Conservation (phyloP, 768 basidiomycete species). For the Tricholoma furcatifolium region DNA sequence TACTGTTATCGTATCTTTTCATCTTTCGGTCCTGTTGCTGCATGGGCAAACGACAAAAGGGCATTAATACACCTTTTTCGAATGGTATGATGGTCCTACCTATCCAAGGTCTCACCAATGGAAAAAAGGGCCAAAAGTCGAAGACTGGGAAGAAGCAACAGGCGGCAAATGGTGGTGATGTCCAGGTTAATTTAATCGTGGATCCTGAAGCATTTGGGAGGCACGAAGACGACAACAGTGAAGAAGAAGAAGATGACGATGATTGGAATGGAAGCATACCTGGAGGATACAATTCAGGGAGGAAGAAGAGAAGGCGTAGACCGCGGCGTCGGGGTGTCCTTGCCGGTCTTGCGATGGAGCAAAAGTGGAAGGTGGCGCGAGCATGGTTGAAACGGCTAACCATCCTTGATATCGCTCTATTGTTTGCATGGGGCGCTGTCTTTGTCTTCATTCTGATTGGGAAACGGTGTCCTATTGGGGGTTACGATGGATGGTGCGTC, state of each 20-base stretch:
- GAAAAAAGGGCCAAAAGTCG: slow-evolving; percentile 39
- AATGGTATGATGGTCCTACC: slow-evolving; percentile 64
- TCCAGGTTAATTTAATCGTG: slow-evolving; percentile 75
- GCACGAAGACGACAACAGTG: slow-evolving; percentile 32
- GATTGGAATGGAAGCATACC: slow-evolving; percentile 38
- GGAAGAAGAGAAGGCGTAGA: slow-evolving; percentile 29
- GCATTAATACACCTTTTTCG: slow-evolving; percentile 24
- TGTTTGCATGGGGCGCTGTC: slow-evolving; percentile 54
- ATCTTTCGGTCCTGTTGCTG: slow-evolving; percentile 59
- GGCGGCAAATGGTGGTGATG: slow-evolving; percentile 44
- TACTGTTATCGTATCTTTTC: slow-evolving; percentile 55
- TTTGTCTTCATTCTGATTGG: slow-evolving; percentile 64
- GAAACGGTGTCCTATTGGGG: slow-evolving; percentile 61
- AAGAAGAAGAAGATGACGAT: slow-evolving; percentile 36
- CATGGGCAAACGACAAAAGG: slow-evolving; percentile 30
- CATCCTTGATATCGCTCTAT: slow-evolving; percentile 44
- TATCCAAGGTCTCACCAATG: slow-evolving; percentile 49
- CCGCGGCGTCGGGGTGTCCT: slow-evolving; percentile 50
- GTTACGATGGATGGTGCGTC: slow-evolving; percentile 62
- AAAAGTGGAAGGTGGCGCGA: slow-evolving; percentile 58
- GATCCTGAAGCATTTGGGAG: slow-evolving; percentile 58
- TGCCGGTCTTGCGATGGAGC: slow-evolving; percentile 62
- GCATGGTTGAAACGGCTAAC: slow-evolving; percentile 51
- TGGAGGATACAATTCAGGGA: slow-evolving; percentile 29
- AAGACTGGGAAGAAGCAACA: slow-evolving; percentile 29